Evolutionary conservation across 148 eudicot genomes (phyloP).

Genomic region (Agrostemma githago): DNA sequence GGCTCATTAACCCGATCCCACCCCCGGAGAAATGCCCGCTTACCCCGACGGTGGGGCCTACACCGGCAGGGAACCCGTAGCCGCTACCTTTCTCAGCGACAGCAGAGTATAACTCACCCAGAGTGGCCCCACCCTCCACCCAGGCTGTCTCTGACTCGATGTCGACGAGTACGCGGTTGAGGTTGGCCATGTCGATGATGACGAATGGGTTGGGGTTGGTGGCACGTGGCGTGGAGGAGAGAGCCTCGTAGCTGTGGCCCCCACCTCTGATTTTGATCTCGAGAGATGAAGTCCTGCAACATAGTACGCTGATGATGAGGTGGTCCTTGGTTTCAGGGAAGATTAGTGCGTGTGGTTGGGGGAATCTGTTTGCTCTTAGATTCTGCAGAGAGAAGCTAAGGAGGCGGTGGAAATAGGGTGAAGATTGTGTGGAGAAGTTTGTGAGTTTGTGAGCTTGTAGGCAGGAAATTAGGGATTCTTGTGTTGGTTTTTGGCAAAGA

Average conservation of each 20-base stretch:
- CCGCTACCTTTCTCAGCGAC: slow-evolving; percentile 26
- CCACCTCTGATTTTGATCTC: slow-evolving; percentile 58
- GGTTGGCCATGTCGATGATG: slow-evolving; percentile 40
- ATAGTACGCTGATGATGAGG: slow-evolving; percentile 30
- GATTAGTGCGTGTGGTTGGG: slow-evolving; percentile 38
- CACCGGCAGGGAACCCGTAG: slow-evolving; percentile 36
- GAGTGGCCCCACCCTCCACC: slow-evolving; percentile 63
- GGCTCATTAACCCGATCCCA: slow-evolving; percentile 31
- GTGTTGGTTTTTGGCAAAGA: slow-evolving; percentile 4
- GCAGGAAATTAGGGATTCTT: slow-evolving; percentile 27
- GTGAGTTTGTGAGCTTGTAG: slow-evolving; percentile 31
- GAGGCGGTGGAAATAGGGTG: slow-evolving; percentile 26
- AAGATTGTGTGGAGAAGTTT: slow-evolving; percentile 40
- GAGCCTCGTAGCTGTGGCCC: slow-evolving; percentile 69
- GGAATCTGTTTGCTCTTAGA: slow-evolving; percentile 26
- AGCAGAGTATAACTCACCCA: slow-evolving; percentile 39
- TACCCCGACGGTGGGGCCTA: slow-evolving; percentile 34
- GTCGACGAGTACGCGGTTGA: slow-evolving; percentile 31
- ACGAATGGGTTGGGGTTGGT: slow-evolving; percentile 32
- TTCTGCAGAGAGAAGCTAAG: slow-evolving; percentile 60
- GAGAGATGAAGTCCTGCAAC: slow-evolving; percentile 24
- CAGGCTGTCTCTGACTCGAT: slow-evolving; percentile 32
- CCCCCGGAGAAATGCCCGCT: slow-evolving; percentile 43
- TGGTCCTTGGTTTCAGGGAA: slow-evolving; percentile 45
- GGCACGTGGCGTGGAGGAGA: slow-evolving; percentile 40